Base-by-base conservation (phyloP, 352 stramenopile species). In the Hyaloperonospora arabidopsidis region DNA sequence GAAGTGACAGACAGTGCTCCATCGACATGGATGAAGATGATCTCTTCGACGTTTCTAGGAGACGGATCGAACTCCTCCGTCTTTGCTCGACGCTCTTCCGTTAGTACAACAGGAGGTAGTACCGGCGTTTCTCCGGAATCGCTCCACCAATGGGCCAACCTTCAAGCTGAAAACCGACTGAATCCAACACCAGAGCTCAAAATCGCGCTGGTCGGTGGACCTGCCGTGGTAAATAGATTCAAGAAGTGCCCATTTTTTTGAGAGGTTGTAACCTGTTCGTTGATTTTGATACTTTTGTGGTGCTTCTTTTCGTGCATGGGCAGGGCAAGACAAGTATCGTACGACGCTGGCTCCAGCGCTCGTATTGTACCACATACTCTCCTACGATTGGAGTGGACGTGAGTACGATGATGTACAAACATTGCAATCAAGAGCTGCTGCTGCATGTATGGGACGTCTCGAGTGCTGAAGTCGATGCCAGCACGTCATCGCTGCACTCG, bases 251-350 rank as follows among this genome's bases (percentile, higher is more conserved):
- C n/a, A n/a, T n/a, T n/a, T n/a, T n/a, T n/a, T n/a, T n/a, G n/a
- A n/a, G n/a, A n/a, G n/a, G n/a, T n/a, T n/a, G n/a, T n/a, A n/a
- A n/a, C n/a, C n/a, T n/a, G n/a, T n/a, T n/a, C n/a, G n/a, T n/a
- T n/a, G n/a, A n/a, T n/a, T n/a, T n/a, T n/a, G n/a, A n/a, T n/a
- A n/a, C n/a, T 18, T 6, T 19, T 44, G 38, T 18, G 19, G 19
- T 18, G 38, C n/a, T n/a, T 44, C 1, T 12, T 44, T 11, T 5
- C 15, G n/a, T 17, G 22, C 11, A 19, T 49, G 17, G 17, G 19
- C 49, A 90, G 77, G 83, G 83, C 25, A 93, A 93, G 56, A 87
- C 80, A 34, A 91, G 79, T 39, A 91, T 93, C 38, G 63, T 89
- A 23, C 65, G 83, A 0, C 72, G 83, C 14, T 93, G 83, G 83